Conservation (phyloP, 345 rosid genomes). For the Eucalyptus marginata region DNA sequence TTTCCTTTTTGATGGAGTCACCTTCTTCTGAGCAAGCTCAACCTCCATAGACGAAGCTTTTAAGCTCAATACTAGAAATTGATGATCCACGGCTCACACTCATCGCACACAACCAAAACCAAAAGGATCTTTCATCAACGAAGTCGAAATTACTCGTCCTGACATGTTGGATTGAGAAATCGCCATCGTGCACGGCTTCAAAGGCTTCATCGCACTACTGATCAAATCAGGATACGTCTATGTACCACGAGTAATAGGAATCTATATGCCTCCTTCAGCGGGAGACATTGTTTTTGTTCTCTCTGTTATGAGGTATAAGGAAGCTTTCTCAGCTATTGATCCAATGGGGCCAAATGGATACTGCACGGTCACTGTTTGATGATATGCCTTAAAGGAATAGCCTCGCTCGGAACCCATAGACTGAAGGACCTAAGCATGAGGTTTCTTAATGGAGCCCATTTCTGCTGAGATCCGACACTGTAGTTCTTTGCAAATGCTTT, state of each 20-base stretch:
- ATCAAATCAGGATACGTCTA: constrained; percentile 2
- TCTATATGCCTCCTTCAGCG: constrained; percentile 64
- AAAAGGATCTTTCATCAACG: neutral
- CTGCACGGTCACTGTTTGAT: too few relatives aligned
- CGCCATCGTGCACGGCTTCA: neutral
- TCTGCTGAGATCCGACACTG: neutral
- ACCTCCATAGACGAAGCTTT: neutral
- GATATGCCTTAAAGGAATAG: too few relatives aligned
- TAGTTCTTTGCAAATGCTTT: neutral
- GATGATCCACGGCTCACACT: neutral
- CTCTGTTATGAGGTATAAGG: constrained; percentile 8
- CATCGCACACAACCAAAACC: too few relatives aligned
- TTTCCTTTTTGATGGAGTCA: too few relatives aligned
- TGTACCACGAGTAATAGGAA: constrained; percentile 45
- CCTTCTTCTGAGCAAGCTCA: neutral
- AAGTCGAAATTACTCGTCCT: too few relatives aligned
- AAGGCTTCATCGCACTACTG: constrained; percentile 38
- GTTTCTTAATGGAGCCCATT: neutral
- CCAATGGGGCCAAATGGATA: fast-evolving
- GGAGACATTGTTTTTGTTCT: constrained; percentile 64
- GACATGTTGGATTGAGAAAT: too few relatives aligned
- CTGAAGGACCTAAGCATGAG: fast-evolving
- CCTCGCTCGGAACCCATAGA: too few relatives aligned
- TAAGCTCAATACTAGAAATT: neutral
- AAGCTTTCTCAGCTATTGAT: too few relatives aligned